These are phyloP conservation scores for Pseudevernia furfuracea DNA, from an alignment of 495 filamentous ascomycete species.

Conservation along the genomic window DNA sequence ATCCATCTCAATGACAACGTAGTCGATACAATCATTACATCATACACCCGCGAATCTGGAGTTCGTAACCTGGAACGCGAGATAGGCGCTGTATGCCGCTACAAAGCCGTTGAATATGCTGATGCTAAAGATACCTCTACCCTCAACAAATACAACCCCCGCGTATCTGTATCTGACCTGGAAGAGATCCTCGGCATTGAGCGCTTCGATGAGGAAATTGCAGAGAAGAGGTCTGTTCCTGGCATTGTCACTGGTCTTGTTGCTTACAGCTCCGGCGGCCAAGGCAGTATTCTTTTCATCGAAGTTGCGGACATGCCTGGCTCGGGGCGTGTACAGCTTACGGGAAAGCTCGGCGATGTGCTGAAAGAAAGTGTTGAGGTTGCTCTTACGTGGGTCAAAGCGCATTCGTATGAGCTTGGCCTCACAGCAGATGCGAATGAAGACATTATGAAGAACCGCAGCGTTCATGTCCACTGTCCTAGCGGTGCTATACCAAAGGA, in stretches of 20 bases:
- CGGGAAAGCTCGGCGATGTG: slow-evolving; percentile 95
- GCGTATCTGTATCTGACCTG: slow-evolving; percentile 67
- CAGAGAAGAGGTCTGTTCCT: slow-evolving; percentile 77
- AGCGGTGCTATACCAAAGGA: slow-evolving; percentile 94
- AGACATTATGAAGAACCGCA: slow-evolving; percentile 93
- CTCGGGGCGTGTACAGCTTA: slow-evolving; percentile 86
- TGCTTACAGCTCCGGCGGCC: slow-evolving; percentile 87
- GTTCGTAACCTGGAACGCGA: slow-evolving; percentile 95
- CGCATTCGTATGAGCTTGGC: slow-evolving; percentile 86
- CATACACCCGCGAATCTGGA: slow-evolving; percentile 95
- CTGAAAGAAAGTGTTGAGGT: slow-evolving; percentile 97
- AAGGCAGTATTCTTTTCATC: slow-evolving; percentile 96
- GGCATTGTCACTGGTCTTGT: slow-evolving; percentile 96
- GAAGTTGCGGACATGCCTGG: slow-evolving; percentile 98
- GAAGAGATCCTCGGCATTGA: slow-evolving; percentile 90
- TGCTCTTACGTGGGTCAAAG: slow-evolving; percentile 91
- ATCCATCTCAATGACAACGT: slow-evolving; percentile 72
- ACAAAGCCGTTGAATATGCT: slow-evolving; percentile 90
- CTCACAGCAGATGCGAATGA: slow-evolving; percentile 71
- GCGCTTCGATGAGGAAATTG: slow-evolving; percentile 91
- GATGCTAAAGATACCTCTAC: slow-evolving; percentile 76
- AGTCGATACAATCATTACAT: slow-evolving; percentile 86
- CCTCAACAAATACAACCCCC: slow-evolving; percentile 62
- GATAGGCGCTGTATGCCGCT: slow-evolving; percentile 85
- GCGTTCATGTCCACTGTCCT: slow-evolving; percentile 94